phyloP scores from a whole-genome alignment of 1,284 basidiomycete species.

The Neolentinus lepideus region DNA sequence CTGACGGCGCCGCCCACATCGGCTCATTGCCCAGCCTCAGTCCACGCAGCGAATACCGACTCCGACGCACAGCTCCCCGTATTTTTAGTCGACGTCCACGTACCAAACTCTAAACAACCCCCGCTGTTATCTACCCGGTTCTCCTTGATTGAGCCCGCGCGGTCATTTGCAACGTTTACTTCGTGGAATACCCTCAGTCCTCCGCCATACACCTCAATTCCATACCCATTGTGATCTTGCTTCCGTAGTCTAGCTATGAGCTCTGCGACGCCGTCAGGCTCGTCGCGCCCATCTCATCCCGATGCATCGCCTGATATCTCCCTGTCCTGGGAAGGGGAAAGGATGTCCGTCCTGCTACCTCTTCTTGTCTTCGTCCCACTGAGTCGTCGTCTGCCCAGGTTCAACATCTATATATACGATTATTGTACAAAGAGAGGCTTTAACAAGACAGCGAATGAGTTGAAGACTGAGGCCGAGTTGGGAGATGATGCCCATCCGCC shows the following conservation, averaged over 20 bases:
- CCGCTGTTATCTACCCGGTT: slow-evolving; percentile 1
- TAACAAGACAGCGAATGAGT: slow-evolving; percentile 56
- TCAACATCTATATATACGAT: slow-evolving; percentile 81
- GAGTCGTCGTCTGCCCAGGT: slow-evolving; percentile 36
- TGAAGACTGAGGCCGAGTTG: slow-evolving; percentile 58
- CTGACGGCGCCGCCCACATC: neutral
- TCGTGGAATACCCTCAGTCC: slow-evolving; percentile 5
- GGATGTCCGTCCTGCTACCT: slow-evolving; percentile 30
- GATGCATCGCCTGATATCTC: slow-evolving; percentile 9
- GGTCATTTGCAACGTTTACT: neutral
- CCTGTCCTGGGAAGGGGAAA: slow-evolving; percentile 49
- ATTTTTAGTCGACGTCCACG: neutral
- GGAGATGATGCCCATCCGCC: slow-evolving; percentile 28
- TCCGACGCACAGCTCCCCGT: neutral
- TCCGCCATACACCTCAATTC: slow-evolving; percentile 3
- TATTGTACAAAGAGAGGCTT: slow-evolving; percentile 76
- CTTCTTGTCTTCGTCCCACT: slow-evolving; percentile 5
- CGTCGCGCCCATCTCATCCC: slow-evolving; percentile 5
- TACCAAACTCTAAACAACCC: slow-evolving; percentile 1
- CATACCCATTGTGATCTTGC: neutral
- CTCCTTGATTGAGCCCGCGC: neutral
- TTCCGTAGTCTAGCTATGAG: slow-evolving; percentile 8
- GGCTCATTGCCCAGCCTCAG: neutral
- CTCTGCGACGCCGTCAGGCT: slow-evolving; percentile 8
- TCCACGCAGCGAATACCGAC: neutral